These are phyloP conservation scores for Sisymbrium altissimum DNA, from an alignment of 345 rosid species.

Conservation along the genomic window DNA sequence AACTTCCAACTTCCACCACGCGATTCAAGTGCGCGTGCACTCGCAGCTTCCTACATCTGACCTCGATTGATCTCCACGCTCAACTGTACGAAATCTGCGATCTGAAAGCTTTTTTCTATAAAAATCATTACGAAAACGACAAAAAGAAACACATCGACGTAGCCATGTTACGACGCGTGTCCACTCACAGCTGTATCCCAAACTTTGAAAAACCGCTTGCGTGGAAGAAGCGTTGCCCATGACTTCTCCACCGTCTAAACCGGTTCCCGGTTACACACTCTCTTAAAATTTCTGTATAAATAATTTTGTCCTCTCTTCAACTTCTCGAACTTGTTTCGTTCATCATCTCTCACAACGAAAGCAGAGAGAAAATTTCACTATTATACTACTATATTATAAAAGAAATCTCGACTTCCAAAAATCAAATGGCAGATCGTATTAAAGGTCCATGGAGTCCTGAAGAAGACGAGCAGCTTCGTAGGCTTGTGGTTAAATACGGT, in stretches of 20 bases:
- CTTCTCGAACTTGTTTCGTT: slow-evolving; percentile 2
- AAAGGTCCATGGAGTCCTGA: slow-evolving; percentile 98
- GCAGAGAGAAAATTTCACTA: neutral
- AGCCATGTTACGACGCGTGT: slow-evolving; percentile 60
- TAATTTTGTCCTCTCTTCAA: slow-evolving; percentile 13
- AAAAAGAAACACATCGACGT: slow-evolving; percentile 27
- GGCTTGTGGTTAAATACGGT: slow-evolving; percentile 67
- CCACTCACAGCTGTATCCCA: slow-evolving; percentile 76
- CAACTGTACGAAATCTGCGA: neutral
- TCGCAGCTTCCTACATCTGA: neutral
- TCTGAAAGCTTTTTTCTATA: neutral
- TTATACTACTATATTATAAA: neutral
- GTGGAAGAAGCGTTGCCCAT: slow-evolving; percentile 55
- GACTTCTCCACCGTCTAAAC: slow-evolving; percentile 43
- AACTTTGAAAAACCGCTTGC: slow-evolving; percentile 55
- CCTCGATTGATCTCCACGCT: slow-evolving; percentile 26
- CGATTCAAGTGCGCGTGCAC: neutral
- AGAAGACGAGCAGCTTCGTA: slow-evolving; percentile 74
- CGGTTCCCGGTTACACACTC: slow-evolving; percentile 11
- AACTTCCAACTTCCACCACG: slow-evolving; percentile 5
- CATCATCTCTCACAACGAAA: neutral
- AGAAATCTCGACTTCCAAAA: neutral
- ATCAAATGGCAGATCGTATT: slow-evolving; percentile 57
- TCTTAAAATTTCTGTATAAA: slow-evolving; percentile 15
- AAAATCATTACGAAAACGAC: slow-evolving; percentile 27